phyloP scores from a whole-genome alignment of 192 early-diverging fungal genomes.

The Backusella circina region DNA sequence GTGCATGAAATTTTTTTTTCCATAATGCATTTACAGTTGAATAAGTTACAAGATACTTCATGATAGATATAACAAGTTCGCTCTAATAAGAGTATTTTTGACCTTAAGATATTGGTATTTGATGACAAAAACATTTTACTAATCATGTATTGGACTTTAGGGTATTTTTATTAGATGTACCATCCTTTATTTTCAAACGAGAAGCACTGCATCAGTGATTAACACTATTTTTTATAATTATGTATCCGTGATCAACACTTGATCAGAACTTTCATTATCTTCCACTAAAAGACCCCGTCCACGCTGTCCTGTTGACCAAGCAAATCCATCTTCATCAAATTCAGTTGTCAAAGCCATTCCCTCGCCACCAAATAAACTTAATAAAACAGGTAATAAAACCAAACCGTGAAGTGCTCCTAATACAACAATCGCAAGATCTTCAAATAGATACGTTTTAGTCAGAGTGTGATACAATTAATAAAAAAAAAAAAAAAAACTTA shows the following conservation, averaged over 20 bases:
- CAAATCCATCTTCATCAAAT: constrained; percentile 44
- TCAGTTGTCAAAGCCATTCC: constrained; percentile 31
- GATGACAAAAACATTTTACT: background rate
- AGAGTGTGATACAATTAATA: background rate
- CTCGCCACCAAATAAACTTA: constrained; percentile 47
- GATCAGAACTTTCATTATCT: constrained; percentile 22
- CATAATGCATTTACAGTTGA: too few species aligned
- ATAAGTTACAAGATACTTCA: too few species aligned
- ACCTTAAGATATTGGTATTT: too few species aligned
- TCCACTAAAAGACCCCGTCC: constrained; percentile 16
- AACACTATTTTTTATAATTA: background rate
- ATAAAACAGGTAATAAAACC: constrained; percentile 53
- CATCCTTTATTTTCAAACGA: background rate
- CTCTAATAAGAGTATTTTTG: background rate
- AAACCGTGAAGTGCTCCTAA: constrained; percentile 57
- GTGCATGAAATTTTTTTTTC: background rate
- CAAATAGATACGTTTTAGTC: background rate
- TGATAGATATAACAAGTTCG: too few species aligned
- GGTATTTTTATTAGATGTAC: background rate
- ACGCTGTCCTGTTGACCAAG: constrained; percentile 12
- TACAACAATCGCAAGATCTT: constrained; percentile 55
- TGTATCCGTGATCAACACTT: constrained; percentile 24
- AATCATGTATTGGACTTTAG: background rate
- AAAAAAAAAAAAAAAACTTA: constrained; percentile 13
- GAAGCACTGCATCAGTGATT: background rate